Evolutionary conservation across 257 asterid species (phyloP), one percentile per base, ranked within the genome.

Genomic region (Coffea canephora): DNA sequence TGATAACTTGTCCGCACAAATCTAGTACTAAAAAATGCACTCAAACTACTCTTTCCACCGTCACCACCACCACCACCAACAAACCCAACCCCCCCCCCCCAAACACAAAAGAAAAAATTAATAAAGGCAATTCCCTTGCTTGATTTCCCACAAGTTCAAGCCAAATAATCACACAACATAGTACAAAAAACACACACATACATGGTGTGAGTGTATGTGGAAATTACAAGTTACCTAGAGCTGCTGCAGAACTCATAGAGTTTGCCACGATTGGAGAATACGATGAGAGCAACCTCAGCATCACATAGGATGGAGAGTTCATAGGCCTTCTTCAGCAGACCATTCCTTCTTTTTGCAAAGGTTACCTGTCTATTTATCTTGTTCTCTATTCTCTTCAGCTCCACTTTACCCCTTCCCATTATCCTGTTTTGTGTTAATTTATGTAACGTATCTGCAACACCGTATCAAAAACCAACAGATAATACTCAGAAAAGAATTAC

Each of bases 331-430:
- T 89, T 91, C 6, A 91, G 89, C 52, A 91, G 72, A 39, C 96
- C 96, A 85, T 91, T 91, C 84, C 93, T 84, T 57, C 96, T 87
- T 88, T 91, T 91, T 6, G 96, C 87, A 81, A 91, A 91, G 4
- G 93, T 91, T 46, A 88, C 96, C 84, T 91, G 93, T 71, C 96
- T 88, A 81, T 89, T 91, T 84, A 91, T 87, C 88, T 89, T 89
- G 85, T 89, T 91, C 87, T 91, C 94, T 73, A 91, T 91, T 73
- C 96, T 89, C 90, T 86, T 89, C 82, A 91, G 77, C 83, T 88
- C 94, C 76, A 91, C 96, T 76, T 83, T 91, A 81, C 96, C 94
- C 84, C 94, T 86, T 21, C 94, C 96, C 96, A 91, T 91, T 34
- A 41, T 74, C 34, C 16, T 31, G 41, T 66, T 11, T 73, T 46